Conservation (phyloP, 2,329 filamentous ascomycete genomes). For the Fonsecaea multimorphosa region DNA sequence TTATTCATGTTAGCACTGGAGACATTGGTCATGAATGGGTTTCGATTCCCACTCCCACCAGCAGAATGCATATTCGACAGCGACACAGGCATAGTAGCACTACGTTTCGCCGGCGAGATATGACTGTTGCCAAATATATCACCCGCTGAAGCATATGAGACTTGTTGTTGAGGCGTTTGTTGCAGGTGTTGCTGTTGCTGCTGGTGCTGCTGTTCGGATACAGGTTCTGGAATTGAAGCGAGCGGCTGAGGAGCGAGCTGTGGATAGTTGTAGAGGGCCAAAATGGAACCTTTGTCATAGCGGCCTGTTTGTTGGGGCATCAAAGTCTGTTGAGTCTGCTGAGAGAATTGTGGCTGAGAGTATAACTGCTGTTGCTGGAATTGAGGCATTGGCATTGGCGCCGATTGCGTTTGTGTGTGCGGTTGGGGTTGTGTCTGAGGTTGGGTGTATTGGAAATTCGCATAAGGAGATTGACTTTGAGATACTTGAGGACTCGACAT, state of each 20-base stretch:
- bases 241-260: conserved; percentile 41
- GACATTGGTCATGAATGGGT: conserved; percentile 43
- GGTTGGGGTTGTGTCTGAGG: conserved; percentile 25
- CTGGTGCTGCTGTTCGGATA: conserved; percentile 36
- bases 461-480: conserved; percentile 21
- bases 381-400: conserved; percentile 18
- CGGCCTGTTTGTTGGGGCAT: conserved; percentile 50
- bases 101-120: conserved; percentile 42
- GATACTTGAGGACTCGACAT: background rate
- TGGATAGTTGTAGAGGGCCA: conserved; percentile 55
- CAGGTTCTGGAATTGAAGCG: conserved; percentile 41
- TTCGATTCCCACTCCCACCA: conserved; percentile 42
- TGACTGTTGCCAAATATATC: conserved; percentile 21
- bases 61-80: conserved; percentile 38
- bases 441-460: conserved; percentile 36
- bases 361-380: conserved; percentile 26
- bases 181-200: conserved; percentile 32
- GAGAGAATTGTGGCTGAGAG: conserved; percentile 30
- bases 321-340: conserved; percentile 39
- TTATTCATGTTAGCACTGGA: conserved; percentile 10
- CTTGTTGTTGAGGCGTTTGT: conserved; percentile 25
- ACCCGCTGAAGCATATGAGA: conserved; percentile 36
- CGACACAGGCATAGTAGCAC: conserved; percentile 44
- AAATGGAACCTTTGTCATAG: conserved; percentile 55
- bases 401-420: conserved; percentile 21